Conservation (phyloP, 2,329 filamentous ascomycete genomes). For the Colletotrichum viniferum region DNA sequence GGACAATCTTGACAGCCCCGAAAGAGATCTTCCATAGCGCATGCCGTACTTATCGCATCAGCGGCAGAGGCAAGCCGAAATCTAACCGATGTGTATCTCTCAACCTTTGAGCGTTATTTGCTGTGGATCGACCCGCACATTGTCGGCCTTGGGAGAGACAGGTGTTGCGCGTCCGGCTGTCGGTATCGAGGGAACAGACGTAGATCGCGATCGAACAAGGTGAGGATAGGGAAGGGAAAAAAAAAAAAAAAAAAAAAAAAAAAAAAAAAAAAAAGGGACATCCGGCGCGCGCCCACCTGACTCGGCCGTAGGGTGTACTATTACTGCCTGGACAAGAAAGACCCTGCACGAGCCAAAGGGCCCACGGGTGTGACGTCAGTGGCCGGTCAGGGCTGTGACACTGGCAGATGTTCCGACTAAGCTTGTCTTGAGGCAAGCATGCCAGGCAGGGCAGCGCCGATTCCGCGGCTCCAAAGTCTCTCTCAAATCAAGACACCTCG, state of each 20-base stretch:
- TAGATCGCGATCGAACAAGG: not conserved
- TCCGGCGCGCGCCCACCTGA: constrained; percentile 4
- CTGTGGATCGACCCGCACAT: not conserved
- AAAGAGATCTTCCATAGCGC: not conserved
- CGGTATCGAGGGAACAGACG: not conserved
- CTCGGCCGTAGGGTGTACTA: constrained; percentile 3
- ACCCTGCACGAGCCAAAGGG: constrained; percentile 13
- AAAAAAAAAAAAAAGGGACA: not conserved
- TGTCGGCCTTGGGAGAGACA: not conserved
- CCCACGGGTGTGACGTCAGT: constrained; percentile 14
- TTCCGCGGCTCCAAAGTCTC: not conserved
- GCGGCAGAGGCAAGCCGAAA: not conserved
- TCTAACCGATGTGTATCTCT: not conserved
- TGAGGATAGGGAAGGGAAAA: not conserved
- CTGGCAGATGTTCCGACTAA: not conserved
- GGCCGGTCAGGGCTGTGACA: not conserved
- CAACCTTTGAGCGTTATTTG: not conserved
- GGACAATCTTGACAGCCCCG: not conserved
- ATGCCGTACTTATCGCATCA: not conserved
- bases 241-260: not conserved
- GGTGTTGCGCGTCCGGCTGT: not conserved
- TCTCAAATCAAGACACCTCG: not conserved
- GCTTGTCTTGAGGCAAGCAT: not conserved
- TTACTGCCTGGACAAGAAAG: not conserved
- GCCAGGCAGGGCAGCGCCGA: not conserved